A percentile compares a stretch with the other conserved stretches of the same genome.
Evolutionary conservation across 163 green algal genomes (phyloP).

Genomic region (Botryococcus braunii): DNA sequence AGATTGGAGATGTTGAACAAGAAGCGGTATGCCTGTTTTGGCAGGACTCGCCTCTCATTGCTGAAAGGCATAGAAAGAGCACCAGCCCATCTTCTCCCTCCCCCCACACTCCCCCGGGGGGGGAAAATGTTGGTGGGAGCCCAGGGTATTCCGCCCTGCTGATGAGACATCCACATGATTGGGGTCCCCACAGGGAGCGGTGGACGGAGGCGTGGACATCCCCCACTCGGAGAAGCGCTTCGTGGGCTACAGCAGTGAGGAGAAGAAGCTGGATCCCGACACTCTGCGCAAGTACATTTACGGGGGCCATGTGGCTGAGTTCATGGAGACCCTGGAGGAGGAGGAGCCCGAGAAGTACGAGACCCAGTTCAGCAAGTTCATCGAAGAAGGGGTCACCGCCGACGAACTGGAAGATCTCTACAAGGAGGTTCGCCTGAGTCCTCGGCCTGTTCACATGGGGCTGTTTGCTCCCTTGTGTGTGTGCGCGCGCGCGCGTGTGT

Average conservation of each 20-base stretch:
- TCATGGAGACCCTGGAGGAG: conserved; percentile 95
- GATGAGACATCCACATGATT: no score
- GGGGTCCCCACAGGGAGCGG: conserved; percentile 74
- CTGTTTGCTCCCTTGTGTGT: no score
- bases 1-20: no score
- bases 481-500: no score
- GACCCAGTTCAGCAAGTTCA: conserved; percentile 81
- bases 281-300: conserved; percentile 93
- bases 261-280: conserved; percentile 90
- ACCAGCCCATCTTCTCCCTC: no score
- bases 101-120: no score
- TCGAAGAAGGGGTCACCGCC: conserved; percentile 75
- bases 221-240: conserved; percentile 98
- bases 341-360: conserved; percentile 95
- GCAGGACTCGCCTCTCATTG: no score
- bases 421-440: conserved; percentile 29
- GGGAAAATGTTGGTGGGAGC: no score
- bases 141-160: no score
- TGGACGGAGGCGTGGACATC: conserved; percentile 96
- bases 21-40: no score
- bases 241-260: conserved; percentile 80
- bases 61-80: neutral
- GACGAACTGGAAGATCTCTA: conserved; percentile 90
- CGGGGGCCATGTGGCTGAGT: conserved; percentile 83
- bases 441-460: no score